phyloP scores from a whole-genome alignment of 495 filamentous ascomycete species.

The Aspergillus taichungensis region DNA sequence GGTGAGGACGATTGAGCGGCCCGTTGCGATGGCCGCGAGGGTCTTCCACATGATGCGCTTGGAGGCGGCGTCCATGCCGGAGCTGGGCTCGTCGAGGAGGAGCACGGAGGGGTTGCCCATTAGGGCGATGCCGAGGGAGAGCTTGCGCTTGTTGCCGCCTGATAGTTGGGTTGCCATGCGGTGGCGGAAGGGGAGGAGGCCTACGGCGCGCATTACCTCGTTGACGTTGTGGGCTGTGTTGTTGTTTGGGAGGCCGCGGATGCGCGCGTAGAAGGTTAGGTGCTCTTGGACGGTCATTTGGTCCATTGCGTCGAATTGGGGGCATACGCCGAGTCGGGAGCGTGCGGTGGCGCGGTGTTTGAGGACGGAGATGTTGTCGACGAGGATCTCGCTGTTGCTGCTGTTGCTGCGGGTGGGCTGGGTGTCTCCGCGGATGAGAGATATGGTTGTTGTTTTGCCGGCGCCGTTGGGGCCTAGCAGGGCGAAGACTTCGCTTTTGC shows the following conservation, averaged over 20 bases:
- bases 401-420: slow-evolving; percentile 50
- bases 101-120: slow-evolving; percentile 43
- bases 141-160: slow-evolving; percentile 49
- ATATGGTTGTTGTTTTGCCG: slow-evolving; percentile 80
- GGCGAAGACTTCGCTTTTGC: slow-evolving; percentile 71
- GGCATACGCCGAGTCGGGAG: slow-evolving; percentile 60
- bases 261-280: slow-evolving; percentile 48
- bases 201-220: slow-evolving; percentile 36
- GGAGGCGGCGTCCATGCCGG: slow-evolving; percentile 42
- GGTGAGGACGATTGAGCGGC: slow-evolving; percentile 34
- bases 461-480: slow-evolving; percentile 84
- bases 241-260: slow-evolving; percentile 42
- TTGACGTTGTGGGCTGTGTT: slow-evolving; percentile 42
- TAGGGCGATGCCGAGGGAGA: slow-evolving; percentile 39
- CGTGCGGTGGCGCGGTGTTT: slow-evolving; percentile 56
- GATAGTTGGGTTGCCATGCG: slow-evolving; percentile 40
- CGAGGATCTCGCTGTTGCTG: slow-evolving; percentile 59
- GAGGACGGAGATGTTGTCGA: slow-evolving; percentile 63
- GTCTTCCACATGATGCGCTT: slow-evolving; percentile 43
- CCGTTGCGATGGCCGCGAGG: slow-evolving; percentile 25
- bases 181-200: slow-evolving; percentile 25
- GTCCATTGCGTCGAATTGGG: slow-evolving; percentile 49
- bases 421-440: slow-evolving; percentile 75
- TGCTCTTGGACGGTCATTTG: slow-evolving; percentile 49
- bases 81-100: slow-evolving; percentile 41